A percentile compares a stretch with the other conserved stretches of the same genome.
Evolutionary conservation across 495 filamentous ascomycete genomes (phyloP).

Genomic region (Penicillium psychrofluorescens): DNA sequence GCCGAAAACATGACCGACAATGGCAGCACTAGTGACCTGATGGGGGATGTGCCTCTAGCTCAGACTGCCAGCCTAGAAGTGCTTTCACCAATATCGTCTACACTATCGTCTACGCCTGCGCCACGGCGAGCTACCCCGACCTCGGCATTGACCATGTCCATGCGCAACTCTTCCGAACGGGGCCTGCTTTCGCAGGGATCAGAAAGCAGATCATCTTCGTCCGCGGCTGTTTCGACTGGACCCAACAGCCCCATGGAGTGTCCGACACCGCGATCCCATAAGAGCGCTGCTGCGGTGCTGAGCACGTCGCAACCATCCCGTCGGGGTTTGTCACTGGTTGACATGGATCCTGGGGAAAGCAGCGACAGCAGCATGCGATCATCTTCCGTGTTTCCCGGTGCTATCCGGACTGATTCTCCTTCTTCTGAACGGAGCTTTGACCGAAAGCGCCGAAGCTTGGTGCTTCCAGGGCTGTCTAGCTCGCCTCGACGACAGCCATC

Average conservation of each 20-base stretch:
- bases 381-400: slow-evolving; percentile 56
- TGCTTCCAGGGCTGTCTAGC: slow-evolving; percentile 61
- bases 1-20: background rate
- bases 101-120: slow-evolving; percentile 7
- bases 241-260: slow-evolving; percentile 90
- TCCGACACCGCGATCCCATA: slow-evolving; percentile 82
- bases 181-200: slow-evolving; percentile 16
- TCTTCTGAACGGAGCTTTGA: slow-evolving; percentile 80
- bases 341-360: slow-evolving; percentile 68
- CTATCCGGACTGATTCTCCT: slow-evolving; percentile 76
- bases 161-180: slow-evolving; percentile 33
- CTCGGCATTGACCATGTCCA: slow-evolving; percentile 36
- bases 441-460: slow-evolving; percentile 74
- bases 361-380: slow-evolving; percentile 91
- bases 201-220: slow-evolving; percentile 45
- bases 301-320: slow-evolving; percentile 58
- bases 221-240: slow-evolving; percentile 59
- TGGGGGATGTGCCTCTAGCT: background rate
- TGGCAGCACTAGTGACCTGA: background rate
- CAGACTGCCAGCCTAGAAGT: background rate
- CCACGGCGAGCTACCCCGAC: slow-evolving; percentile 15
- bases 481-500: slow-evolving; percentile 82
- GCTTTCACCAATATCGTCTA: background rate
- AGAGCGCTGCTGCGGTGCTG: slow-evolving; percentile 55
- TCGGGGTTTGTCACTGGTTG: slow-evolving; percentile 62